Evolutionary conservation across 2,329 filamentous ascomycete species (phyloP).

Genomic region (Xenosphaeropsis pyriputrescens): DNA sequence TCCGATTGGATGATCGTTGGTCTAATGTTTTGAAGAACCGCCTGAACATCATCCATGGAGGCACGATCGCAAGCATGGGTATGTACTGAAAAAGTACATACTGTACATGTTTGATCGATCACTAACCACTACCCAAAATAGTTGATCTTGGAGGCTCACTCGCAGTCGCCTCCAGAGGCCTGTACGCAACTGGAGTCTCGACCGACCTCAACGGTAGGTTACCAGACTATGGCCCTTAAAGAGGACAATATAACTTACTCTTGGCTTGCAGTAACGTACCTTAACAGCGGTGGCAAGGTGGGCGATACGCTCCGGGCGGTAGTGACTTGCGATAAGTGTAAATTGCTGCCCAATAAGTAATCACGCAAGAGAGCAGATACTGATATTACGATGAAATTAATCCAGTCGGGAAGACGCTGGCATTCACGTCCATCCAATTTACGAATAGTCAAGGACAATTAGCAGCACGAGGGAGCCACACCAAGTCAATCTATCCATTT

Average conservation of each 20-base stretch:
- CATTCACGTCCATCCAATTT: constrained; percentile 45
- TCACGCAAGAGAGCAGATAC: neutral
- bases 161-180: constrained; percentile 47
- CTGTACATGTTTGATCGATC: neutral
- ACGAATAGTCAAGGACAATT: constrained; percentile 42
- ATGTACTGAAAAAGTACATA: neutral
- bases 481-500: constrained; percentile 31
- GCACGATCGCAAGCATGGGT: constrained; percentile 59
- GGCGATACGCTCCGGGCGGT: constrained; percentile 40
- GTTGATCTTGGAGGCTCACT: constrained; percentile 52
- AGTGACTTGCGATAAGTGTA: constrained; percentile 48
- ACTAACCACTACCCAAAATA: constrained; percentile 1
- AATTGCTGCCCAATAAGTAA: constrained; percentile 1
- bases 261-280: constrained; percentile 38
- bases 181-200: constrained; percentile 48
- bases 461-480: constrained; percentile 48
- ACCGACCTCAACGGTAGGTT: constrained; percentile 45
- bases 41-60: constrained; percentile 62
- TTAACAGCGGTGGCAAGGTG: constrained; percentile 39
- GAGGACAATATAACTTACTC: neutral
- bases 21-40: constrained; percentile 41
- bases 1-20: neutral
- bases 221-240: neutral
- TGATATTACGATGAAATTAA: neutral
- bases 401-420: constrained; percentile 47